Conservation (phyloP, 768 basidiomycete species). For the Mycena amicta region DNA sequence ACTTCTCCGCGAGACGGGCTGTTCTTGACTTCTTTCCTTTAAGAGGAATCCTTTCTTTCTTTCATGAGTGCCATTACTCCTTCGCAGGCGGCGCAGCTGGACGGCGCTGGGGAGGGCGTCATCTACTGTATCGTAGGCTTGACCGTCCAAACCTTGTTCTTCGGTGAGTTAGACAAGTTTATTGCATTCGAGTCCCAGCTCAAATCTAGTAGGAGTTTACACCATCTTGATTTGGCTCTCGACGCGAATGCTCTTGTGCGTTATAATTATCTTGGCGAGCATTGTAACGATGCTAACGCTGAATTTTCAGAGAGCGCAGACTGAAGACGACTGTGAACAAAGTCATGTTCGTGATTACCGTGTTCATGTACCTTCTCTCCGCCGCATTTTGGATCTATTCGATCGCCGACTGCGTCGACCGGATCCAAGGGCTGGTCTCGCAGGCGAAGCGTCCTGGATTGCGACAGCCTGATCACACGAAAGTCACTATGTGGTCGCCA, state of each 20-base stretch:
- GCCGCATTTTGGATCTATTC: conserved; percentile 10
- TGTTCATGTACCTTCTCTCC: conserved; percentile 11
- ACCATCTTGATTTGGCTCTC: conserved; percentile 5
- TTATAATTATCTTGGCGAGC: background rate
- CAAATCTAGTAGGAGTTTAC: conserved; percentile 12
- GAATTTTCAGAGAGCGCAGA: conserved; percentile 9
- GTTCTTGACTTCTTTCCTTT: background rate
- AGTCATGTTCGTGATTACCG: conserved; percentile 2
- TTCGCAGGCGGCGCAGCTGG: background rate
- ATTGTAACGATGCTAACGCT: no score
- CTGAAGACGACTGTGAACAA: conserved; percentile 5
- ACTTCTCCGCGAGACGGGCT: background rate
- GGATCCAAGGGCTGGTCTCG: background rate
- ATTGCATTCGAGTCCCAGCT: no score
- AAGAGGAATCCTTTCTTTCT: background rate
- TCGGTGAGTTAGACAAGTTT: conserved; percentile 12
- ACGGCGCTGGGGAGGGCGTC: background rate
- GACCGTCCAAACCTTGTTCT: conserved; percentile 12
- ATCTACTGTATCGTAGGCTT: background rate
- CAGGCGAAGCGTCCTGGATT: background rate
- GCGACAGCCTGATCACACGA: background rate
- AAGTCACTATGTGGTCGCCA: conserved; percentile 8
- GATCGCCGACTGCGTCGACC: conserved; percentile 6
- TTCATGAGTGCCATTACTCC: background rate
- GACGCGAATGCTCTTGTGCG: conserved; percentile 14